Percentiles rank a stretch among this genome's conserved stretches.
Conservation (phyloP, 73 alveolate species). For the Blepharisma japonicum region DNA sequence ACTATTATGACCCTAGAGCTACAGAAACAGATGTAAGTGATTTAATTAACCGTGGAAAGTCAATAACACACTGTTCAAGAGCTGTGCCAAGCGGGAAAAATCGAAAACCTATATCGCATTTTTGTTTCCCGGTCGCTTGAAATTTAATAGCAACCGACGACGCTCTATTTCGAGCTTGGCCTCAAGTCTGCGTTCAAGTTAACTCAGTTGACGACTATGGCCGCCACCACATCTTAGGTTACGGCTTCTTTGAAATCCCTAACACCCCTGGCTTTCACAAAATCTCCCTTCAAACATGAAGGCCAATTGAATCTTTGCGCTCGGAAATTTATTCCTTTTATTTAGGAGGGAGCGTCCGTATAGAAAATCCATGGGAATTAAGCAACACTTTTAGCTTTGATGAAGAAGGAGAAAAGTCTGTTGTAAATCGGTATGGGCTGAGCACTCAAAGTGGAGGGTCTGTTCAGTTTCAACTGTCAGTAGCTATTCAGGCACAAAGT, state of each 20-base stretch:
- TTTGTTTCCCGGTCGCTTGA: slow-evolving; percentile 28
- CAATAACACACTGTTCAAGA: background rate
- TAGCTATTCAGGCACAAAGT: background rate
- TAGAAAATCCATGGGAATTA: slow-evolving; percentile 24
- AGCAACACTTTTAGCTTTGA: background rate
- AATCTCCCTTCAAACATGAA: slow-evolving; percentile 2
- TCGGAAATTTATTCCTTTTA: slow-evolving; percentile 18
- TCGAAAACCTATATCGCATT: slow-evolving; percentile 1
- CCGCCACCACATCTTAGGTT: background rate
- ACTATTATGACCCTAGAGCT: slow-evolving; percentile 6
- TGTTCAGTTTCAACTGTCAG: background rate
- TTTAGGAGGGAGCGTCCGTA: slow-evolving; percentile 24
- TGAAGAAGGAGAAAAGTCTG: slow-evolving; percentile 19
- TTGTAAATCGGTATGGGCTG: slow-evolving; percentile 12
- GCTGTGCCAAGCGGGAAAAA: slow-evolving; percentile 10
- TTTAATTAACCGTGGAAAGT: background rate
- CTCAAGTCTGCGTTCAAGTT: background rate
- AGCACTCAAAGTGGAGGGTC: slow-evolving; percentile 30
- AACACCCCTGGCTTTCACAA: background rate
- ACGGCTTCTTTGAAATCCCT: slow-evolving; percentile 21
- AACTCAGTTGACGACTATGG: slow-evolving; percentile 9
- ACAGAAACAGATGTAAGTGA: background rate
- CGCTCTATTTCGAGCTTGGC: slow-evolving; percentile 17
- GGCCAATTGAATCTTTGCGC: slow-evolving; percentile 11
- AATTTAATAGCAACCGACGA: slow-evolving; percentile 10